Base-by-base conservation (phyloP, 306 rosid genomes). In the Herpetospermum pedunculosum region DNA sequence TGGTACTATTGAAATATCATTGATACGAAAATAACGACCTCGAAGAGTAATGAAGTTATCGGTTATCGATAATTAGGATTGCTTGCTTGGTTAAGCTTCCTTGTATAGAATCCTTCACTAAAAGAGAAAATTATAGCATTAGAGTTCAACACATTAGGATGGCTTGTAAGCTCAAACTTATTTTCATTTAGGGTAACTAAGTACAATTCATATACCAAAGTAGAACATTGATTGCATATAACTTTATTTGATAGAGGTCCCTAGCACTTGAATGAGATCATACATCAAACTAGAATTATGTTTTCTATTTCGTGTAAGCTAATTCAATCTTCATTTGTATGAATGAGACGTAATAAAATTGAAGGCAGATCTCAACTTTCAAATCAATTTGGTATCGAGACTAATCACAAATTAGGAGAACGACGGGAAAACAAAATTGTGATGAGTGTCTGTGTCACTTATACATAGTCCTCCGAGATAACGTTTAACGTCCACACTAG, bases 1-100 rank as follows among this genome's bases (percentile, higher is more conserved):
- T 13, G 2, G 21, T 29, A 29, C 11, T 29, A 14, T 30, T 60
- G 14, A 25, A 2, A 32, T 8, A 6, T 32, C 23, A 60, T 16
- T 3, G 13, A 3, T 60, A 60, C 2, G 8, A 30, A 15, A 62
- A 62, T 34, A 62, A n/a, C 0, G 14, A 34, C 8, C 15, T 62
- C 16, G 6, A 14, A 25, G 23, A 43, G 12, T 41, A 43, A 14
- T 68, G 21, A 59, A 14, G 11, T 59, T 10, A 59, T 59, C 32
- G 5, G 15, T 59, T 25, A 59, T 59, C 18, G 12, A 28, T 68
- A 68, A 40, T 68, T 25, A 41, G 8, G 73, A 43, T 23, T 41
- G 50, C 50, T 65, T 6, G 52, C 52, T 23, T 67, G 52, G 72
- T 38, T 67, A 63, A 63, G 44, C 29, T 67, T 65, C 72, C 72